phyloP scores from a whole-genome alignment of 163 green algal species.

The Scenedesmus sp. region DNA sequence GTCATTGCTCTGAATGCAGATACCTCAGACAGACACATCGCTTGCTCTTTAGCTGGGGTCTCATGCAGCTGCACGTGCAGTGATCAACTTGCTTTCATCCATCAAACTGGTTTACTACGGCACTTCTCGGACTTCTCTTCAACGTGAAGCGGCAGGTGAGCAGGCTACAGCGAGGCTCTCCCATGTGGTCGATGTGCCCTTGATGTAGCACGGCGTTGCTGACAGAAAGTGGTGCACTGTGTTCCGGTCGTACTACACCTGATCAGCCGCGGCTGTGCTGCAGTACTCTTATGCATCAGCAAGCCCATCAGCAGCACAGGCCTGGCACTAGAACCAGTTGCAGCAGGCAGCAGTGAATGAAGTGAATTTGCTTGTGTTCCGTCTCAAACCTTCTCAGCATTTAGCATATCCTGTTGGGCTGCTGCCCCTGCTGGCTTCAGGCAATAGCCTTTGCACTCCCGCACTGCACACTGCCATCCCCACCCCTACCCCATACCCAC shows the following conservation, averaged over 20 bases:
- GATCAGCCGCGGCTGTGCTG: not conserved
- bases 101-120: not conserved
- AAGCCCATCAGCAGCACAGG: not conserved
- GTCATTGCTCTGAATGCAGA: not conserved
- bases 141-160: not conserved
- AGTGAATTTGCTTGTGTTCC: not conserved
- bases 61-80: not conserved
- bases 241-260: not conserved
- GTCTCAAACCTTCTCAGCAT: not conserved
- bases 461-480: not conserved
- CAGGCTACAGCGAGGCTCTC: not conserved
- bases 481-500: not conserved
- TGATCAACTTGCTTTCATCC: not conserved
- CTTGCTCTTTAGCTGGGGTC: not conserved
- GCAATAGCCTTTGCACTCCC: not conserved
- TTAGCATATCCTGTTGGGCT: not conserved
- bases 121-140: not conserved
- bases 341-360: not conserved
- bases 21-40: not conserved
- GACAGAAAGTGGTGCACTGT: not conserved
- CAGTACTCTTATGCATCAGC: not conserved
- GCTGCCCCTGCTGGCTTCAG: not conserved
- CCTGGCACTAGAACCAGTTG: not conserved
- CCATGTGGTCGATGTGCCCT: not conserved
- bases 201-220: not conserved